Conservation (phyloP, 1,284 basidiomycete genomes). For the Cutaneotrichosporon sp. region DNA sequence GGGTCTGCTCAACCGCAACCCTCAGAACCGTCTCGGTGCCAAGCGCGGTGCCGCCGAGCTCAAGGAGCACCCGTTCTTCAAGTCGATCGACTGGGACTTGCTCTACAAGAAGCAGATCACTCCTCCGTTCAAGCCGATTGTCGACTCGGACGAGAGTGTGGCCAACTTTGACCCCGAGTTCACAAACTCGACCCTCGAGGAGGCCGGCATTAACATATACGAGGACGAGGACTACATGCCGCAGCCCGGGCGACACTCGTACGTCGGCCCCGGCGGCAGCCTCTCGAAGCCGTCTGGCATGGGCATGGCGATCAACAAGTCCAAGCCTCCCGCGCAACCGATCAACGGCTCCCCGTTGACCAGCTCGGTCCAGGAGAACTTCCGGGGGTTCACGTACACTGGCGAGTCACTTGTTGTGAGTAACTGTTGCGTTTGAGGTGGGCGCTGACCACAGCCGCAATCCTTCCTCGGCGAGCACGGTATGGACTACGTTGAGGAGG, state of each 20-base stretch:
- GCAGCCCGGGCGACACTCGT: conserved; percentile 43
- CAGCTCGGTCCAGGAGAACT: conserved; percentile 89
- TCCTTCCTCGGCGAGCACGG: conserved; percentile 53
- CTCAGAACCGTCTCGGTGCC: conserved; percentile 91
- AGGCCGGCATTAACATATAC: conserved; percentile 60
- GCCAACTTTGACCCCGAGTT: conserved; percentile 99
- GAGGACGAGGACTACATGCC: conserved; percentile 56
- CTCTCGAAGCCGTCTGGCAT: conserved; percentile 38
- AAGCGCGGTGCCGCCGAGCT: conserved; percentile 87
- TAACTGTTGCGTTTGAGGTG: not conserved
- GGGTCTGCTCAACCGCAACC: conserved; percentile 95
- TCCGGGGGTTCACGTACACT: conserved; percentile 84
- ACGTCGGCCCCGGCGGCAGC: conserved; percentile 51
- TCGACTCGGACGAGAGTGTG: conserved; percentile 97
- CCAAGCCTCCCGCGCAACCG: conserved; percentile 33
- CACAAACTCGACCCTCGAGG: conserved; percentile 58
- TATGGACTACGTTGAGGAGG: conserved; percentile 51
- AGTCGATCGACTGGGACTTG: conserved; percentile 82
- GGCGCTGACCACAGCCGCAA: conserved; percentile 35
- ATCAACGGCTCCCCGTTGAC: conserved; percentile 67
- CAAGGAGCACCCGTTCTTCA: conserved; percentile 96
- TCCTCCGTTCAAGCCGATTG: conserved; percentile 95
- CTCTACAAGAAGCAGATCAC: conserved; percentile 87
- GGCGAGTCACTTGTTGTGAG: conserved; percentile 68
- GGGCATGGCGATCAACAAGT: conserved; percentile 49